phyloP scores from a whole-genome alignment of 345 rosid genomes.

The Aegle marmelos region DNA sequence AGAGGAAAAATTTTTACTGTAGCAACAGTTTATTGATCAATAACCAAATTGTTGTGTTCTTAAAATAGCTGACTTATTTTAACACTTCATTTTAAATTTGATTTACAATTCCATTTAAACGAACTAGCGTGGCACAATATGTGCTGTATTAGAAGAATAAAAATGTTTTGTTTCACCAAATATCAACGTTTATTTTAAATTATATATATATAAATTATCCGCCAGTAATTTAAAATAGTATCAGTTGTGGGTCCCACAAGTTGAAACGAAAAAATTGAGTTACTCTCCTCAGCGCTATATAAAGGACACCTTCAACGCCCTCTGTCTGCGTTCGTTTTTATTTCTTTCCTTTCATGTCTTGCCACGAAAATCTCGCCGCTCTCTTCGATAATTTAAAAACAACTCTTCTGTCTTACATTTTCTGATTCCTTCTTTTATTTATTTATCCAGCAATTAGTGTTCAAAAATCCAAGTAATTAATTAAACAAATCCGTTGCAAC shows the following conservation, averaged over 20 bases:
- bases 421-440: background rate
- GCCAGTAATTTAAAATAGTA: background rate
- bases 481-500: background rate
- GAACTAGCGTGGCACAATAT: no score
- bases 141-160: no score
- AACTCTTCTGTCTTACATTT: background rate
- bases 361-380: constrained; percentile 25
- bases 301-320: background rate
- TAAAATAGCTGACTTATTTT: no score
- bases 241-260: background rate
- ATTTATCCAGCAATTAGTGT: background rate
- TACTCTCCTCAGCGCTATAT: constrained; percentile 4
- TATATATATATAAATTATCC: background rate
- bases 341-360: background rate
- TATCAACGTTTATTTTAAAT: no score
- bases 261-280: background rate
- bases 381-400: constrained; percentile 4
- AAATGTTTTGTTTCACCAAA: no score
- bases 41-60: no score
- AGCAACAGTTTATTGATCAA: no score
- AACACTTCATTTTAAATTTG: no score
- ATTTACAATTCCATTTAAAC: no score
- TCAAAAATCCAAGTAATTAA: background rate
- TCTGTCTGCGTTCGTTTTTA: background rate
- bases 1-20: no score